Conservation (phyloP, 768 basidiomycete genomes). For the Tricholoma terreum region DNA sequence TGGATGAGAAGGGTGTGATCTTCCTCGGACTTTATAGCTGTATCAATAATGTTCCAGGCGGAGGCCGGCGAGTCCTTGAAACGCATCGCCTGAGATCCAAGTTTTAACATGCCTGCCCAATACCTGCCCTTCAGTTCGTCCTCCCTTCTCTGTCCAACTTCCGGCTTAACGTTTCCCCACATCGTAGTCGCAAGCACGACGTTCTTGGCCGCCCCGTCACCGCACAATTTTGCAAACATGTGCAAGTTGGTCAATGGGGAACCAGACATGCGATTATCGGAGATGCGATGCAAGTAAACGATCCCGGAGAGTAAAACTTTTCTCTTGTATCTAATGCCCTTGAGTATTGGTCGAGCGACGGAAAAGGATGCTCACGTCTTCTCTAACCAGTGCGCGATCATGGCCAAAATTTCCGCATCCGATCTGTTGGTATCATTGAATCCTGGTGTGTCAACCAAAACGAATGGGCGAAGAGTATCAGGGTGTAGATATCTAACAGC, state of each 20-base stretch:
- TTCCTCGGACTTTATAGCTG: slow-evolving; percentile 11
- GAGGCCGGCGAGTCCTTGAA: slow-evolving; percentile 18
- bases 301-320: slow-evolving; percentile 14
- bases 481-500: no score
- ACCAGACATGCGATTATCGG: slow-evolving; percentile 17
- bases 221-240: slow-evolving; percentile 15
- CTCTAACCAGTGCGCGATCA: no score
- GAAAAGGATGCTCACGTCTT: no score
- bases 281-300: slow-evolving; percentile 17
- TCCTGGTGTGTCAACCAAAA: no score
- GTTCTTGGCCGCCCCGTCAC: slow-evolving; percentile 11
- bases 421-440: no score
- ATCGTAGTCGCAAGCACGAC: slow-evolving; percentile 27
- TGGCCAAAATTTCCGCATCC: no score
- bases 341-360: no score
- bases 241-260: slow-evolving; percentile 20
- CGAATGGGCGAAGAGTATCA: no score
- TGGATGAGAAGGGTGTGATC: slow-evolving; percentile 25
- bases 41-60: slow-evolving; percentile 27
- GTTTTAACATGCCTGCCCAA: slow-evolving; percentile 27
- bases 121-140: slow-evolving; percentile 25
- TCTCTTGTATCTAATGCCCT: slow-evolving; percentile 14
- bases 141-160: slow-evolving; percentile 24
- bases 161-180: slow-evolving; percentile 31
- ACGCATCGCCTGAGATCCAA: slow-evolving; percentile 24